Evolutionary conservation across 805 yeast species (phyloP).

Genomic region (Hanseniaspora occidentalis): DNA sequence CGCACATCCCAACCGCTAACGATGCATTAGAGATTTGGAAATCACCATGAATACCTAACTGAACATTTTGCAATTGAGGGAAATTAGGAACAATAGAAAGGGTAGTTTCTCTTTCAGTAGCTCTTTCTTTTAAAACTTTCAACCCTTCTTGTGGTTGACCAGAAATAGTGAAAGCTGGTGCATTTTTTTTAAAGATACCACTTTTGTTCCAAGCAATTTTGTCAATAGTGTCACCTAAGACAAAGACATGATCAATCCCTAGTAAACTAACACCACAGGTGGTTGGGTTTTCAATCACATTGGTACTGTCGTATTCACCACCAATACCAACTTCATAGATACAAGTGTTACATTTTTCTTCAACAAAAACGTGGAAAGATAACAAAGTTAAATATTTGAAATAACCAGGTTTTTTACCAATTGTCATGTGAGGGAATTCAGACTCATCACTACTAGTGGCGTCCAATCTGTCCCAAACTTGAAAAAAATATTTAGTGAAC

Average conservation of each 20-base stretch:
- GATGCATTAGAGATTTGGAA: conserved; percentile 84
- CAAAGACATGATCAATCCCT: conserved; percentile 84
- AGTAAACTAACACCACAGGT: conserved; percentile 77
- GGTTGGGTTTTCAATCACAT: conserved; percentile 65
- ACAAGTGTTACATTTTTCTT: conserved; percentile 87
- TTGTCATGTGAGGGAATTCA: conserved; percentile 61
- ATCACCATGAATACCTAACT: conserved; percentile 68
- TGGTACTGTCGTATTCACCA: conserved; percentile 95
- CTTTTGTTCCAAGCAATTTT: conserved; percentile 95
- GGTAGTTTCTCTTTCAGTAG: conserved; percentile 44
- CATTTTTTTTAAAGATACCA: conserved; percentile 69
- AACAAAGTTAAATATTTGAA: conserved; percentile 81
- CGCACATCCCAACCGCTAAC: conserved; percentile 62
- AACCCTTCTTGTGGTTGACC: conserved; percentile 45
- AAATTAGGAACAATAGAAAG: conserved; percentile 41
- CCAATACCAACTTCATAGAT: conserved; percentile 98
- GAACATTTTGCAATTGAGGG: conserved; percentile 25
- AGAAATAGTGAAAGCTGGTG: conserved; percentile 55
- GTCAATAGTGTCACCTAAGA: conserved; percentile 77
- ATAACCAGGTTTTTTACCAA: conserved; percentile 76
- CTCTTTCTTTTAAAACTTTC: conserved; percentile 48
- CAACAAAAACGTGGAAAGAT: conserved; percentile 81
- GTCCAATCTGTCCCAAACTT: conserved; percentile 79
- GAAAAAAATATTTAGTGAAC: conserved; percentile 84
- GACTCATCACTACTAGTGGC: conserved; percentile 39